phyloP scores from a whole-genome alignment of 179 eudicot species.

The Beta lomatogona region DNA sequence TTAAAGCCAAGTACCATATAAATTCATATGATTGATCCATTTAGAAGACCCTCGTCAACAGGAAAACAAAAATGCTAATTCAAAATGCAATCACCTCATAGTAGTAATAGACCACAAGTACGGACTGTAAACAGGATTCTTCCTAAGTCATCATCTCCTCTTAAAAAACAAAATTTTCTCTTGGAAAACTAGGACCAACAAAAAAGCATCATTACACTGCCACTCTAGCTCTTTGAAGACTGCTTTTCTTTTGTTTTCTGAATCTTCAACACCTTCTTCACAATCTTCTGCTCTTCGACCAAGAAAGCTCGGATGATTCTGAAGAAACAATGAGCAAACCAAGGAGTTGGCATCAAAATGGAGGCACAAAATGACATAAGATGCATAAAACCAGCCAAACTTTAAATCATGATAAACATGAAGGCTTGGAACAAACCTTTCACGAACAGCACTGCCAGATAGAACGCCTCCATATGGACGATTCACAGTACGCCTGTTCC shows the following conservation, averaged over 20 bases:
- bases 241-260: slow-evolving; percentile 72
- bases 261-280: slow-evolving; percentile 81
- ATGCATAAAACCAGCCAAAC: not conserved
- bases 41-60: not conserved
- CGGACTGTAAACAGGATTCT: slow-evolving; percentile 21
- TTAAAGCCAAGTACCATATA: not conserved
- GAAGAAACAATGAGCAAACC: not conserved
- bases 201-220: slow-evolving; percentile 1
- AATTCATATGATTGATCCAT: not conserved
- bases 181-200: slow-evolving; percentile 13
- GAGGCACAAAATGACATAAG: not conserved
- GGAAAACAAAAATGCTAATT: slow-evolving; percentile 35
- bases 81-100: slow-evolving; percentile 26
- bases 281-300: slow-evolving; percentile 83
- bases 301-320: slow-evolving; percentile 57
- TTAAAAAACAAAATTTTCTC: slow-evolving; percentile 19
- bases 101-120: slow-evolving; percentile 28
- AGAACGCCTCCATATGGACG: slow-evolving; percentile 96
- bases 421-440: slow-evolving; percentile 48
- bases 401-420: too few species aligned
- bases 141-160: slow-evolving; percentile 25
- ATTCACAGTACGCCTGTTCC: slow-evolving; percentile 91
- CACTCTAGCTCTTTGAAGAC: slow-evolving; percentile 30
- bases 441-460: slow-evolving; percentile 88
- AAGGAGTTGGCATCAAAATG: not conserved